A percentile compares a stretch with the other conserved stretches of the same genome.
Evolutionary conservation across 192 early-diverging fungal species (phyloP).

Genomic region (Backusella tuberculispora): DNA sequence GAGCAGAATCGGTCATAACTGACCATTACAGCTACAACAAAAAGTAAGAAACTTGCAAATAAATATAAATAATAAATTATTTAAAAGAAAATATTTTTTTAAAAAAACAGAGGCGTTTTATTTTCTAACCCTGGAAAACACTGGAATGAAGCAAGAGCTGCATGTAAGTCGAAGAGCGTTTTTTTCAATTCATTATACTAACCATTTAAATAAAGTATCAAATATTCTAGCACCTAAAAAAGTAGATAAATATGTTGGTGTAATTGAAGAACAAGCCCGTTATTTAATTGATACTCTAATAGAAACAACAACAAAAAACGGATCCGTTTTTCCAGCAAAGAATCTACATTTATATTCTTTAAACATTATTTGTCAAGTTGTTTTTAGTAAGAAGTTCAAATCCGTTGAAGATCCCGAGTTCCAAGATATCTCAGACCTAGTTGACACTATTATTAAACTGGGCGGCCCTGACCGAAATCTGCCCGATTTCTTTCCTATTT

Average conservation of each 20-base stretch:
- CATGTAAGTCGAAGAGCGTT: neutral
- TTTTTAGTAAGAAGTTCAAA: neutral
- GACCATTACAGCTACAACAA: neutral
- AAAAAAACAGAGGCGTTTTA: slow-evolving; percentile 11
- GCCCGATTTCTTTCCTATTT: neutral
- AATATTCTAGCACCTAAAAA: neutral
- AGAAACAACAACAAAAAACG: neutral
- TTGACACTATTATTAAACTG: neutral
- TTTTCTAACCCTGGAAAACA: slow-evolving; percentile 5
- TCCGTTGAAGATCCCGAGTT: slow-evolving; percentile 6
- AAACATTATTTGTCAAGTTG: neutral
- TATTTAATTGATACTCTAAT: neutral
- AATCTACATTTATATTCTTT: neutral
- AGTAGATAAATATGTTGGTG: neutral
- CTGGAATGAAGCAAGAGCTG: slow-evolving; percentile 6
- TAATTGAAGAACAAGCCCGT: neutral
- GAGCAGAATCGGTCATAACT: neutral
- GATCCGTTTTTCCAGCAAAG: neutral
- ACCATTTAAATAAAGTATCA: neutral
- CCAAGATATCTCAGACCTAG: neutral
- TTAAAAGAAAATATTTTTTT: neutral
- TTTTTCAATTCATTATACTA: neutral
- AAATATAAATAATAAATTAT: neutral
- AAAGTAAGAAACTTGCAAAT: neutral
- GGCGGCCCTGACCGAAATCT: neutral